These are phyloP conservation scores for Fusarium tricinctum DNA, from an alignment of 2,329 filamentous ascomycete species.

Conservation along the genomic window DNA sequence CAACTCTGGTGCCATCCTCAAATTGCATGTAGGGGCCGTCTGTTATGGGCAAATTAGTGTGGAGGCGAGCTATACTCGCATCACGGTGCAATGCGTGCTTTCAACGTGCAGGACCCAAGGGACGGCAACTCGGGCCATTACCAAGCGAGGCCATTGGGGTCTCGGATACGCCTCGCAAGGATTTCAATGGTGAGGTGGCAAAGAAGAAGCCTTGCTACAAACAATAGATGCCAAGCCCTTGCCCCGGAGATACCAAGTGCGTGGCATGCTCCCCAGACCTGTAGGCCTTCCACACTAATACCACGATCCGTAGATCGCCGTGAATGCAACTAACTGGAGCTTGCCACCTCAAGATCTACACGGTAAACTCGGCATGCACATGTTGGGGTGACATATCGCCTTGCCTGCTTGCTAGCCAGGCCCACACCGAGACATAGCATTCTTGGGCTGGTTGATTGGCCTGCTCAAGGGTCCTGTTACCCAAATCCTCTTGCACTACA, in stretches of 20 bases:
- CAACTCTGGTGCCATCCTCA: no score
- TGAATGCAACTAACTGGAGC: not conserved
- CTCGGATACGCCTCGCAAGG: not conserved
- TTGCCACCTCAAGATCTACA: not conserved
- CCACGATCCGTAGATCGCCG: not conserved
- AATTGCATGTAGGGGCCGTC: no score
- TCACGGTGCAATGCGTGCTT: not conserved
- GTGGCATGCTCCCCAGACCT: not conserved
- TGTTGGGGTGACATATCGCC: not conserved
- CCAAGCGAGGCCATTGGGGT: not conserved
- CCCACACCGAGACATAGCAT: not conserved
- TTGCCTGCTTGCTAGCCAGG: not conserved
- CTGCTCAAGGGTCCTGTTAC: not conserved
- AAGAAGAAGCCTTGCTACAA: not conserved
- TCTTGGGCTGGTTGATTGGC: not conserved
- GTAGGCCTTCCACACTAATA: constrained; percentile 4
- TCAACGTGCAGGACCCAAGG: not conserved
- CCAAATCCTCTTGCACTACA: not conserved
- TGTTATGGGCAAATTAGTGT: no score
- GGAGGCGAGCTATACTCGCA: no score
- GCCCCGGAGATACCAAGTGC: constrained; percentile 1
- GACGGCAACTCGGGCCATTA: not conserved
- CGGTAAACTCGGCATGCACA: constrained; percentile 1
- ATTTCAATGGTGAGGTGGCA: not conserved
- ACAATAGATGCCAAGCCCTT: constrained; percentile 1